Conservation (phyloP, 257 asterid species). For the Capsicum chinense region DNA sequence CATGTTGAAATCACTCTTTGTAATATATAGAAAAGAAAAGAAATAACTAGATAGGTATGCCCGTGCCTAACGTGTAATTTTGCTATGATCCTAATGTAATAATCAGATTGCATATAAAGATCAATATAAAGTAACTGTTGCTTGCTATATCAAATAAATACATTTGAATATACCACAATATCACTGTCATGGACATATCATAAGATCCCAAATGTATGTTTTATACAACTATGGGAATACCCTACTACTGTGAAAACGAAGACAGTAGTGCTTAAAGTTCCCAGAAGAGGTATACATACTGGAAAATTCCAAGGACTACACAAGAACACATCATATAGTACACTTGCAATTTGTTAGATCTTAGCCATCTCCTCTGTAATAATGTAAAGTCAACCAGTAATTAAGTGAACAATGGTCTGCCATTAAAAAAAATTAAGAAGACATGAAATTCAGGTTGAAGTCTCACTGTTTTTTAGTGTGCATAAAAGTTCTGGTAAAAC, state of each 20-base stretch:
- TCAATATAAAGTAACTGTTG: too few species aligned
- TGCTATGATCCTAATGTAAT: too few species aligned
- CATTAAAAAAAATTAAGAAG: background rate
- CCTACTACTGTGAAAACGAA: conserved; percentile 45
- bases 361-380: conserved; percentile 94
- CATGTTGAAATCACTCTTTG: too few species aligned
- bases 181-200: too few species aligned
- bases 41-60: too few species aligned
- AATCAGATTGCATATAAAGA: too few species aligned
- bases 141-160: too few species aligned
- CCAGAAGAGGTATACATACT: conserved; percentile 1
- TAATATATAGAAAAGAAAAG: too few species aligned
- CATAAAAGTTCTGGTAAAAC: conserved; percentile 45
- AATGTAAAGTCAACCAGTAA: conserved; percentile 31
- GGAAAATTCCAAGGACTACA: conserved; percentile 11
- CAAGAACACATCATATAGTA: conserved; percentile 60
- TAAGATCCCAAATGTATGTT: too few species aligned
- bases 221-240: too few species aligned
- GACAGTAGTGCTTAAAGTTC: background rate
- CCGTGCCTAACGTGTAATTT: too few species aligned
- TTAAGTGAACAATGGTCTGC: background rate
- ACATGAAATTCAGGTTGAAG: conserved; percentile 25
- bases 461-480: conserved; percentile 85
- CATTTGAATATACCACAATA: too few species aligned
- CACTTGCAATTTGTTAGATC: conserved; percentile 65